phyloP scores from a whole-genome alignment of 345 rosid genomes.

The Boechera divaricarpa region DNA sequence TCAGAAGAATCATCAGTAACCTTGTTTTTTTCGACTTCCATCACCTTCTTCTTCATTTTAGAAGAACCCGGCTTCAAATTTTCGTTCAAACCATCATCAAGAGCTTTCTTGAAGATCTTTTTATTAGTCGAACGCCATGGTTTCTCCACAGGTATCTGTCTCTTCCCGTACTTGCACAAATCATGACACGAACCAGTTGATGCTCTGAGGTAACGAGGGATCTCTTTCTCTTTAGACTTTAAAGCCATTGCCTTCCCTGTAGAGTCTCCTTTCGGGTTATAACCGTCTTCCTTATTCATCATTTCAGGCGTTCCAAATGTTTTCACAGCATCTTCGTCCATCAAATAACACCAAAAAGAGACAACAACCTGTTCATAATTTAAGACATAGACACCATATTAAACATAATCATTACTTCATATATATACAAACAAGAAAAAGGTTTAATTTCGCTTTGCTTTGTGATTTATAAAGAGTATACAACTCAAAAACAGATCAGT shows the following conservation, averaged over 20 bases:
- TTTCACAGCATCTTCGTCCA: slow-evolving; percentile 52
- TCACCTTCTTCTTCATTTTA: slow-evolving; percentile 43
- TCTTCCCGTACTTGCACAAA: slow-evolving; percentile 81
- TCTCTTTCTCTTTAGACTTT: slow-evolving; percentile 48
- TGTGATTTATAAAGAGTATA: slow-evolving; percentile 13
- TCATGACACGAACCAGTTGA: slow-evolving; percentile 95
- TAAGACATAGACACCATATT: slow-evolving; percentile 14
- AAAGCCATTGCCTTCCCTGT: slow-evolving; percentile 46
- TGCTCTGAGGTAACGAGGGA: slow-evolving; percentile 78
- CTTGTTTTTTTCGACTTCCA: slow-evolving; percentile 34
- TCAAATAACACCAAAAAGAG: slow-evolving; percentile 31
- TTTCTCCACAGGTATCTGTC: slow-evolving; percentile 54
- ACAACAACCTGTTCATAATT: slow-evolving; percentile 31
- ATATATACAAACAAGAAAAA: slow-evolving; percentile 13
- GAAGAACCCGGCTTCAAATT: slow-evolving; percentile 36
- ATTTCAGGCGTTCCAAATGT: slow-evolving; percentile 47
- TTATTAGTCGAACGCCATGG: slow-evolving; percentile 50
- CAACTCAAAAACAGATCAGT: slow-evolving; percentile 23
- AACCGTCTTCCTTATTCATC: slow-evolving; percentile 29
- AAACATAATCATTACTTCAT: slow-evolving; percentile 27
- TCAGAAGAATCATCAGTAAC: slow-evolving; percentile 37
- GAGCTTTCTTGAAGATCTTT: slow-evolving; percentile 49
- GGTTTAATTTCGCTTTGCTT: neutral
- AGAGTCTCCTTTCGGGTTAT: slow-evolving; percentile 47
- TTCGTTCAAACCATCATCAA: slow-evolving; percentile 46